These are phyloP conservation scores for Phytophthora sansomeana DNA, from an alignment of 352 stramenopile genomes.

Conservation along the genomic window DNA sequence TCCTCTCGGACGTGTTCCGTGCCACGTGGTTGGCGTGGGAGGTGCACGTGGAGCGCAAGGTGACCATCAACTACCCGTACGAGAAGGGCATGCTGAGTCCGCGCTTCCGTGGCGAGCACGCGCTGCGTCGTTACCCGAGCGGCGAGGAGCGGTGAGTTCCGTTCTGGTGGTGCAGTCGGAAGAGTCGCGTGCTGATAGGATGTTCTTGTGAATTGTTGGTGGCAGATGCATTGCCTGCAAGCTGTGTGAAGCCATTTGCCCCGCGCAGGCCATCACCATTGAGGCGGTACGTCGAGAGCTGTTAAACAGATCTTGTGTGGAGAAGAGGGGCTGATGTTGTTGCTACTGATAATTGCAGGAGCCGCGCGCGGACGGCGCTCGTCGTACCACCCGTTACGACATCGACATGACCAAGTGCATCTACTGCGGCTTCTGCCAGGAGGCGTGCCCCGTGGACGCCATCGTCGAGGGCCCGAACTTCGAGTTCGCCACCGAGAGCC, in stretches of 20 bases:
- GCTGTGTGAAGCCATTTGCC: constrained; percentile 99
- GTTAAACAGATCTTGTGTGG: constrained; percentile 16
- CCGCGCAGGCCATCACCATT: constrained; percentile 99
- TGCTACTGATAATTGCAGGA: constrained; percentile 62
- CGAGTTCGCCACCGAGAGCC: constrained; percentile 99
- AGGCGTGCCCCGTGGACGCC: constrained; percentile 98
- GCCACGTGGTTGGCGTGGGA: constrained; percentile 85
- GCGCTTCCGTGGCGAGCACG: constrained; percentile 99
- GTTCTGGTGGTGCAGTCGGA: constrained; percentile 29
- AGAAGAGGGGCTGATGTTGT: constrained; percentile 6
- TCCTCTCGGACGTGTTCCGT: constrained; percentile 83
- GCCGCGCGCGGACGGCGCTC: constrained; percentile 96
- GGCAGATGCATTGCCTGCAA: constrained; percentile 99
- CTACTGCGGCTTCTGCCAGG: constrained; percentile 98
- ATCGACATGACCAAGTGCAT: constrained; percentile 99
- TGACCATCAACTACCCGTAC: constrained; percentile 99
- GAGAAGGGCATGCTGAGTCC: constrained; percentile 97
- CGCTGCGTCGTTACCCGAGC: constrained; percentile 98
- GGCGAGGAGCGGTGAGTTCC: constrained; percentile 96
- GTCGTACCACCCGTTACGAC: constrained; percentile 99
- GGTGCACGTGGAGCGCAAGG: constrained; percentile 91
- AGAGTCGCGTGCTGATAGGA: constrained; percentile 4
- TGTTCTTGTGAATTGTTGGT: constrained; percentile 1
- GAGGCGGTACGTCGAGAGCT: constrained; percentile 83
- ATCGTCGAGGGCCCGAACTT: constrained; percentile 99